Percentiles rank a stretch among this genome's conserved stretches.
phyloP scores from a whole-genome alignment of 2,329 filamentous ascomycete species.

The Neofusicoccum parvum region DNA sequence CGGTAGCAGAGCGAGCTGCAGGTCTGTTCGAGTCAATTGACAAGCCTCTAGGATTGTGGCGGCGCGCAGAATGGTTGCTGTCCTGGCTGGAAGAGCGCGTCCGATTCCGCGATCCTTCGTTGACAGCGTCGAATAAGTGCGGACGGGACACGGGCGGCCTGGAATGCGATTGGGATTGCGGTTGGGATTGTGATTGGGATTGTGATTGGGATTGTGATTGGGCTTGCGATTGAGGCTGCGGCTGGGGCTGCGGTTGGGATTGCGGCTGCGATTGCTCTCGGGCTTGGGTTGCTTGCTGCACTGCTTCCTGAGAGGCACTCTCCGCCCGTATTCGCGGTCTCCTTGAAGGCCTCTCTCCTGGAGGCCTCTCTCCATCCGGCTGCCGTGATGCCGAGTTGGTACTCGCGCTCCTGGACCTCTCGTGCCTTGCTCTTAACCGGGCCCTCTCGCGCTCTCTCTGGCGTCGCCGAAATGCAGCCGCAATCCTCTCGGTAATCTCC shows the following conservation, averaged over 20 bases:
- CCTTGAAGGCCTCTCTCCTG: conserved; percentile 34
- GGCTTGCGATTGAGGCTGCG: neutral
- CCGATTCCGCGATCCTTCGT: conserved; percentile 35
- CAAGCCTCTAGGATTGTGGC: conserved; percentile 34
- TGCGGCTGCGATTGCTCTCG: neutral
- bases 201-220: conserved; percentile 2
- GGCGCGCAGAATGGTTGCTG: conserved; percentile 42
- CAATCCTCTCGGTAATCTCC: conserved; percentile 86
- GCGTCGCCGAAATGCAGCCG: conserved; percentile 79
- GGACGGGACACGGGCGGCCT: conserved; percentile 50
- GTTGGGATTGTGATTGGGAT: neutral
- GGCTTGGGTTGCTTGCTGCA: neutral
- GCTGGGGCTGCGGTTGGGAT: neutral
- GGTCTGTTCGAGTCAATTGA: conserved; percentile 38
- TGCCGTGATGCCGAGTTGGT: conserved; percentile 8
- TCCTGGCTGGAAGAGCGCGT: conserved; percentile 52
- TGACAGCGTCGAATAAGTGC: conserved; percentile 48
- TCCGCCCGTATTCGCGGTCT: conserved; percentile 38
- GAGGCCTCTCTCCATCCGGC: conserved; percentile 32
- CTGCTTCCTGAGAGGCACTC: conserved; percentile 32
- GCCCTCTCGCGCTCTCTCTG: conserved; percentile 62
- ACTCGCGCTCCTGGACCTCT: conserved; percentile 44
- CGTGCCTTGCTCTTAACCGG: conserved; percentile 34
- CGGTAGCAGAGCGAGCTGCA: conserved; percentile 66
- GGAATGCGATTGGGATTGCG: conserved; percentile 14